phyloP scores from a whole-genome alignment of 108 stramenopile genomes.

The Chaetoceros tenuissimus region DNA sequence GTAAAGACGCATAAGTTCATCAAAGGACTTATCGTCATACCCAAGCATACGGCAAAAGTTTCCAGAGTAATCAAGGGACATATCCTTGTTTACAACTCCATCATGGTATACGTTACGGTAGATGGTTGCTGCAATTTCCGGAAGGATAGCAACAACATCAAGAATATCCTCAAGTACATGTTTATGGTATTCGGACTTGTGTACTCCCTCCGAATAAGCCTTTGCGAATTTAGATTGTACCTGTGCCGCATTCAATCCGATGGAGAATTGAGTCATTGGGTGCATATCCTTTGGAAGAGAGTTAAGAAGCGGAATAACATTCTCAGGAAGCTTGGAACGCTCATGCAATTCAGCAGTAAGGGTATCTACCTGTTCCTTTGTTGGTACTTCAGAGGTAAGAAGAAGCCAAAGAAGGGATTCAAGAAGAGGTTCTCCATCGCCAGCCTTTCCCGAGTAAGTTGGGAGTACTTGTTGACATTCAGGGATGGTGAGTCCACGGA shows the following conservation, averaged over 20 bases:
- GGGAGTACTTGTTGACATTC: constrained; percentile 96
- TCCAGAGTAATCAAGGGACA: constrained; percentile 93
- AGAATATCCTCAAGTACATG: constrained; percentile 93
- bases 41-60: constrained; percentile 99
- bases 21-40: constrained; percentile 86
- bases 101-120: constrained; percentile 96
- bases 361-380: constrained; percentile 92
- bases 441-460: constrained; percentile 79
- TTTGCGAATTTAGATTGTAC: constrained; percentile 92
- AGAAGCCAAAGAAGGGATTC: constrained; percentile 96
- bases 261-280: constrained; percentile 97
- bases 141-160: constrained; percentile 89
- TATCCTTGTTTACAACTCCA: constrained; percentile 87
- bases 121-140: constrained; percentile 96
- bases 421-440: constrained; percentile 94
- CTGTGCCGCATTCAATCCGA: constrained; percentile 88
- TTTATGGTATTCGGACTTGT: constrained; percentile 92
- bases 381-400: constrained; percentile 94
- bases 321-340: constrained; percentile 82
- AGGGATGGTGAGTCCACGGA: constrained; percentile 97
- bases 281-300: constrained; percentile 95
- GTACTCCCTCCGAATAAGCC: constrained; percentile 85
- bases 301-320: constrained; percentile 90
- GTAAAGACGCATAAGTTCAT: constrained; percentile 99
- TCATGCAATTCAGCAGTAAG: constrained; percentile 90